phyloP scores from a whole-genome alignment of 2,329 filamentous ascomycete species.

The Dothideomycetes sp. region DNA sequence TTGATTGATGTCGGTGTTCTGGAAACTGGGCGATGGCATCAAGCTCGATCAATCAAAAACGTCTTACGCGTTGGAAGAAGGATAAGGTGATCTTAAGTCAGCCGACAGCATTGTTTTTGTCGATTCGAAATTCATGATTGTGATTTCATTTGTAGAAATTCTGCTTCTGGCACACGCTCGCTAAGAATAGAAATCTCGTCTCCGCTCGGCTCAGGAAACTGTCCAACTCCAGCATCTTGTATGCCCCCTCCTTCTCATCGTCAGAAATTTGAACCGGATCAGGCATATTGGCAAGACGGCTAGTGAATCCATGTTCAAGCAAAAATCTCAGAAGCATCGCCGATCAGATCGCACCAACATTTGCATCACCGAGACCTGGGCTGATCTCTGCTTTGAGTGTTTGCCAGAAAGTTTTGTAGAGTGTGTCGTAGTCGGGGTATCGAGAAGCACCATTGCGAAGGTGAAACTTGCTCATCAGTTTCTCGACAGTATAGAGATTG shows the following conservation, averaged over 20 bases:
- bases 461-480: conserved; percentile 6
- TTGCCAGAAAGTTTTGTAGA: conserved; percentile 4
- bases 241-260: background rate
- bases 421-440: conserved; percentile 1
- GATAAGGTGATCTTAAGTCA: too few relatives aligned
- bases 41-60: too few relatives aligned
- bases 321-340: conserved; percentile 1
- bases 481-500: conserved; percentile 5
- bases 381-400: conserved; percentile 2
- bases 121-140: too few relatives aligned
- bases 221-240: conserved; percentile 1
- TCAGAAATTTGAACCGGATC: background rate
- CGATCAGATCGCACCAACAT: background rate
- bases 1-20: too few relatives aligned
- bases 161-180: background rate
- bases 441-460: conserved; percentile 4
- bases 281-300: conserved; percentile 1
- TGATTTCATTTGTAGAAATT: too few relatives aligned
- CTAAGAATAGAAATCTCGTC: conserved; percentile 2
- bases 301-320: conserved; percentile 2
- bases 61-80: too few relatives aligned
- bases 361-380: conserved; percentile 1
- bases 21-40: too few relatives aligned
- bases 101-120: too few relatives aligned
- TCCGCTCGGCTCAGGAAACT: conserved; percentile 1